phyloP scores from a whole-genome alignment of 768 basidiomycete species.

The Naganishia onofrii region DNA sequence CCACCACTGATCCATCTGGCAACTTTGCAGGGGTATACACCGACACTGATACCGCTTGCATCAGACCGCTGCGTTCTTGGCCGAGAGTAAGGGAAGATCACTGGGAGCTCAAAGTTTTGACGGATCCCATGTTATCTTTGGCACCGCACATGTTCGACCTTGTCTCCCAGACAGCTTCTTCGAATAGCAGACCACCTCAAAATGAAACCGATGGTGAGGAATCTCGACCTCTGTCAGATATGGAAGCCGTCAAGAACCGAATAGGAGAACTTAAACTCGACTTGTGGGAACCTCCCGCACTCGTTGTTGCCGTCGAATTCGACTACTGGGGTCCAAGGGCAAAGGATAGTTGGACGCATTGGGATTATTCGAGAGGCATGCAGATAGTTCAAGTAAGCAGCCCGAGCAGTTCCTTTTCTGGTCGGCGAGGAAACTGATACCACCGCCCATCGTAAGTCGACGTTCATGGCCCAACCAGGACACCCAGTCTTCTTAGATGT shows the following conservation, averaged over 20 bases:
- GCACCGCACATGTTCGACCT: not conserved
- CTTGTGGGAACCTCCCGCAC: slow-evolving; percentile 20
- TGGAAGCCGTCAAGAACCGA: not conserved
- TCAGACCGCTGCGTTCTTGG: slow-evolving; percentile 36
- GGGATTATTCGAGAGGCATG: slow-evolving; percentile 35
- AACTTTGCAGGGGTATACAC: slow-evolving; percentile 33
- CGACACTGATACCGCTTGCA: slow-evolving; percentile 41
- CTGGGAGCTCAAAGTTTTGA: not conserved
- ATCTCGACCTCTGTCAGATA: not conserved
- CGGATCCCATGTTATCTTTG: not conserved
- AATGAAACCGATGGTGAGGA: not conserved
- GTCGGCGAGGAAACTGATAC: no score
- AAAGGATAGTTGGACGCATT: slow-evolving; percentile 32
- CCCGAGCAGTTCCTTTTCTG: no score
- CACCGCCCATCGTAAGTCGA: no score
- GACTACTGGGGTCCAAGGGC: slow-evolving; percentile 28
- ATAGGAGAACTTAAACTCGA: slow-evolving; percentile 9
- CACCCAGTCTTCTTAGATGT: no score
- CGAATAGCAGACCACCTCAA: not conserved
- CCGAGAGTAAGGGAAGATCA: slow-evolving; percentile 13
- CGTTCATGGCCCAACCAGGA: no score
- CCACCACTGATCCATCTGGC: no score
- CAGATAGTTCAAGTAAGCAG: slow-evolving; percentile 30
- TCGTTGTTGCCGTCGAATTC: slow-evolving; percentile 38
- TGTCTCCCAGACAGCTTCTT: not conserved